These are phyloP conservation scores for Carpinus fangiana DNA, from an alignment of 306 rosid genomes.

Conservation along the genomic window DNA sequence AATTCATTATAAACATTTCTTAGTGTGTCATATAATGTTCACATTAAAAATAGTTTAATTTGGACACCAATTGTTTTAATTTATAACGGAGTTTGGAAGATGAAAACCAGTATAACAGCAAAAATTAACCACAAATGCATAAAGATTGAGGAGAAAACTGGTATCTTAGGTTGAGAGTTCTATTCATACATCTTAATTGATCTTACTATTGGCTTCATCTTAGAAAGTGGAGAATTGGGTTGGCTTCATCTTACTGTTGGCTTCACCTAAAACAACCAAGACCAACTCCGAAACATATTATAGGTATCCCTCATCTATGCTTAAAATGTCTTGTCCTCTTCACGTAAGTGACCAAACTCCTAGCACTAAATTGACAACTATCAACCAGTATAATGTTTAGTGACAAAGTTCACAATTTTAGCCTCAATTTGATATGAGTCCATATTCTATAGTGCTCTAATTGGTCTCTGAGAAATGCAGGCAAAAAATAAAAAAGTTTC, in stretches of 20 bases:
- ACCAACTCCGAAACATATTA: not conserved
- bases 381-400: not conserved
- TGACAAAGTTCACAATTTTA: not conserved
- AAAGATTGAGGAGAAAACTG: not conserved
- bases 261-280: not conserved
- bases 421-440: not conserved
- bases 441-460: not conserved
- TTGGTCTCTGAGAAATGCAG: not conserved
- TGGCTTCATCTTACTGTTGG: not conserved
- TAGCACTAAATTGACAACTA: not conserved
- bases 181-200: not conserved
- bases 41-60: not conserved
- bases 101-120: not conserved
- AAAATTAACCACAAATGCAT: not conserved
- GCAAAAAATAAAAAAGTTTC: not conserved
- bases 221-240: not conserved
- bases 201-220: not conserved
- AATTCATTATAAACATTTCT: not conserved
- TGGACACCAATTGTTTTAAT: not conserved
- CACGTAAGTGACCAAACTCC: not conserved
- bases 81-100: not conserved
- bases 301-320: not conserved
- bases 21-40: not conserved
- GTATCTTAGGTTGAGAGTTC: not conserved
- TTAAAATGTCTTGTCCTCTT: not conserved